Percentiles rank a stretch among this genome's conserved stretches.
Conservation (phyloP, 768 basidiomycete species). For the Suillus clintonianus region DNA sequence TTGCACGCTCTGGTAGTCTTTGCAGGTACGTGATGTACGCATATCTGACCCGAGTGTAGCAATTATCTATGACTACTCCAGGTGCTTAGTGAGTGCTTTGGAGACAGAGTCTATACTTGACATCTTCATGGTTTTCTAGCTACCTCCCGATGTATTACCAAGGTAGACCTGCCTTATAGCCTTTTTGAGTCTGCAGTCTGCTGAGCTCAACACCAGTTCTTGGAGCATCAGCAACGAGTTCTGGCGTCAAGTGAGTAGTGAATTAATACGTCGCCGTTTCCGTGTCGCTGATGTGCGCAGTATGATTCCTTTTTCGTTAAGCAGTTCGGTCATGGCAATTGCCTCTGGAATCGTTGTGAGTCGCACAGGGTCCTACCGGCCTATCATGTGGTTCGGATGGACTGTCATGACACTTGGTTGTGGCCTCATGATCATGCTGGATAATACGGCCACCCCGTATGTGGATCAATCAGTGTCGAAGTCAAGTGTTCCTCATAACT, state of each 20-base stretch:
- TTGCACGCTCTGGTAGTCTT: conserved; percentile 38
- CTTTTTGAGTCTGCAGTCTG: neutral
- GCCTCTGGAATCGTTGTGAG: conserved; percentile 28
- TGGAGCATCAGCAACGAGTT: conserved; percentile 36
- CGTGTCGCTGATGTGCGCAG: conserved; percentile 16
- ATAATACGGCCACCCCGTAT: conserved; percentile 31
- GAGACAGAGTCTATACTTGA: neutral
- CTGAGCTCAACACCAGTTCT: conserved; percentile 22
- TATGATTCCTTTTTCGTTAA: conserved; percentile 38
- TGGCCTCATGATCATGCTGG: conserved; percentile 39
- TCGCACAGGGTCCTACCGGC: conserved; percentile 30
- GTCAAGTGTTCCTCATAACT: neutral
- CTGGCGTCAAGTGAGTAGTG: conserved; percentile 30
- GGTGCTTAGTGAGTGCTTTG: conserved; percentile 25
- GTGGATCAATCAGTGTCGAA: conserved; percentile 5
- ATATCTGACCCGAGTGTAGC: neutral
- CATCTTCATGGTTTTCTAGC: conserved; percentile 16
- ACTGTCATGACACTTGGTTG: conserved; percentile 34
- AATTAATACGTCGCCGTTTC: too few species aligned
- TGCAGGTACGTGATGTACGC: conserved; percentile 20
- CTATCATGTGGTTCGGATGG: conserved; percentile 33
- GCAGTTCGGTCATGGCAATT: conserved; percentile 17
- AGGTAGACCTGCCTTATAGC: conserved; percentile 11
- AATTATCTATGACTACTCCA: conserved; percentile 5
- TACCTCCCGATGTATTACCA: conserved; percentile 46